Evolutionary conservation across 192 early-diverging fungal species (phyloP).

Genomic region (Backusella australiensis): DNA sequence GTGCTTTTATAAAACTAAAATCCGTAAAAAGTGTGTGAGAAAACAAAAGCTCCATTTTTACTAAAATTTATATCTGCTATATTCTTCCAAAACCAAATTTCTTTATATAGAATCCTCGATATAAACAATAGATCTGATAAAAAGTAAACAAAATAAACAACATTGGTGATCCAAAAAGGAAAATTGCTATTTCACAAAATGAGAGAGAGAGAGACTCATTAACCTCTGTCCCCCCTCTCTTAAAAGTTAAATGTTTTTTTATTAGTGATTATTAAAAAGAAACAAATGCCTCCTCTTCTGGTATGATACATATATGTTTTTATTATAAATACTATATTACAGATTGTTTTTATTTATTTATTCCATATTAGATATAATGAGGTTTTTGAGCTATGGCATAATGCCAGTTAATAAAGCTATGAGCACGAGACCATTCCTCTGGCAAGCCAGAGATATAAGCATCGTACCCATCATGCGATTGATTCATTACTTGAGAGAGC

Average conservation of each 20-base stretch:
- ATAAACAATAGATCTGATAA: constrained; percentile 4
- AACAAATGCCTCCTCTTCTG: not conserved
- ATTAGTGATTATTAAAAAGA: not conserved
- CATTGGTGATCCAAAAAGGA: not conserved
- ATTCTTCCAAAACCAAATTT: not conserved
- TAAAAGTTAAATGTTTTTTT: not conserved
- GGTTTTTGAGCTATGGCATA: constrained; percentile 34
- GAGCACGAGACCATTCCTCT: constrained; percentile 25
- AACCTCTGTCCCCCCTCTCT: not conserved
- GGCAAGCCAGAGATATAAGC: constrained; percentile 11
- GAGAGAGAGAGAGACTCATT: not conserved
- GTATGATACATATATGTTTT: not conserved
- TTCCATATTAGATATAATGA: constrained; percentile 1
- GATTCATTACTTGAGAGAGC: constrained; percentile 13
- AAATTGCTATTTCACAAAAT: not conserved
- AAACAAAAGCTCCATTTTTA: not conserved
- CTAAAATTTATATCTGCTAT: not conserved
- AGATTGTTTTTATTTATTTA: not conserved
- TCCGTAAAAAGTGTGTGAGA: not conserved
- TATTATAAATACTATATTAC: not conserved
- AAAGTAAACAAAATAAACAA: not conserved
- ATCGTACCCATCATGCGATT: constrained; percentile 17
- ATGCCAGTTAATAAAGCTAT: constrained; percentile 35
- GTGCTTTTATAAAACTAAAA: not conserved
- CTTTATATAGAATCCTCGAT: not conserved